A percentile compares a stretch with the other conserved stretches of the same genome.
Evolutionary conservation across 805 yeast genomes (phyloP).

Genomic region (Pichia cabralensis): DNA sequence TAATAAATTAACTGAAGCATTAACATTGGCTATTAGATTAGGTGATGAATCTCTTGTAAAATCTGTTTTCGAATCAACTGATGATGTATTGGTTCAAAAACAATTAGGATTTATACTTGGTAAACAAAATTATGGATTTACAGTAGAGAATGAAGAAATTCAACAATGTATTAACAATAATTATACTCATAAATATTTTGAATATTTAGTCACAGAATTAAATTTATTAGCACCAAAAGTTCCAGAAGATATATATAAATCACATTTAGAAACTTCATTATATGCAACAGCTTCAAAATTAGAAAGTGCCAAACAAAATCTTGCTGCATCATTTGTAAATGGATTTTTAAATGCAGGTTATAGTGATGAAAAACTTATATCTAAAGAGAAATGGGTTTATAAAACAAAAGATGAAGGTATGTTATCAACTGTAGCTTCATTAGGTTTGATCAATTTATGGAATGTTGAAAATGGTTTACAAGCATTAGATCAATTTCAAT

Average conservation of each 20-base stretch:
- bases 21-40: slow-evolving; percentile 78
- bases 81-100: slow-evolving; percentile 65
- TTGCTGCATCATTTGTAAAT: slow-evolving; percentile 92
- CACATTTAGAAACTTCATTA: slow-evolving; percentile 65
- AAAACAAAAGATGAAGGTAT: slow-evolving; percentile 88
- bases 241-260: slow-evolving; percentile 91
- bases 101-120: slow-evolving; percentile 88
- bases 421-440: slow-evolving; percentile 83
- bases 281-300: slow-evolving; percentile 48
- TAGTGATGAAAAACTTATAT: slow-evolving; percentile 73
- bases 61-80: slow-evolving; percentile 73
- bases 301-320: slow-evolving; percentile 90
- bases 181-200: slow-evolving; percentile 67
- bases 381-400: slow-evolving; percentile 74
- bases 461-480: slow-evolving; percentile 83
- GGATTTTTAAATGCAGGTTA: slow-evolving; percentile 87
- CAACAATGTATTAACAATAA: slow-evolving; percentile 80
- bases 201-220: slow-evolving; percentile 75
- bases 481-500: slow-evolving; percentile 77
- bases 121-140: slow-evolving; percentile 75
- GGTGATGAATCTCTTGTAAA: slow-evolving; percentile 72
- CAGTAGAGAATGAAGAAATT: slow-evolving; percentile 58
- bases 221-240: slow-evolving; percentile 82
- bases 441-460: slow-evolving; percentile 90
- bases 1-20: slow-evolving; percentile 78